Evolutionary conservation across 805 yeast species (phyloP).

Genomic region (Lachancea kluyveri): DNA sequence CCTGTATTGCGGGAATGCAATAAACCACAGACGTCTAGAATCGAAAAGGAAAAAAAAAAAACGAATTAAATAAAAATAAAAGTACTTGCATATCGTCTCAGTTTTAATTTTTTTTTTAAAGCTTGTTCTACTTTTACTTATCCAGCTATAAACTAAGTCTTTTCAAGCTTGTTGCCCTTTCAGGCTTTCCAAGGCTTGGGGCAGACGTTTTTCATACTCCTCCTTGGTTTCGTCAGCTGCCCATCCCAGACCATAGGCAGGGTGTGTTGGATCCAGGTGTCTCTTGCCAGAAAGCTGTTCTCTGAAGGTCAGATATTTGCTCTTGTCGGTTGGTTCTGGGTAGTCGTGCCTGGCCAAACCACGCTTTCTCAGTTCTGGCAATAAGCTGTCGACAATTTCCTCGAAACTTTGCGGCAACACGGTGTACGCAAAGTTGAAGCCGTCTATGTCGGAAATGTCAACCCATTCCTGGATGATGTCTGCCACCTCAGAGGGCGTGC

Average conservation of each 20-base stretch:
- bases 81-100: too few relatives aligned
- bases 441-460: slow-evolving; percentile 36
- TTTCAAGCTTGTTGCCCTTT: too few relatives aligned
- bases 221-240: slow-evolving; percentile 2
- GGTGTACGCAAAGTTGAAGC: slow-evolving; percentile 37
- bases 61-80: too few relatives aligned
- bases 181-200: slow-evolving; percentile 3
- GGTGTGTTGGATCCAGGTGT: slow-evolving; percentile 14
- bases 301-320: slow-evolving; percentile 27
- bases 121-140: too few relatives aligned
- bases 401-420: slow-evolving; percentile 33
- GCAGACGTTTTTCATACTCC: slow-evolving; percentile 7
- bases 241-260: slow-evolving; percentile 13
- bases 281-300: slow-evolving; percentile 31
- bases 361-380: slow-evolving; percentile 32
- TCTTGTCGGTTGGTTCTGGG: slow-evolving; percentile 22
- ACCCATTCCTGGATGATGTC: slow-evolving; percentile 37
- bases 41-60: too few relatives aligned
- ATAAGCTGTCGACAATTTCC: slow-evolving; percentile 32
- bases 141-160: too few relatives aligned
- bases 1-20: too few relatives aligned
- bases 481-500: slow-evolving; percentile 35
- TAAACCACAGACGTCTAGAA: too few relatives aligned
- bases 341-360: slow-evolving; percentile 35
- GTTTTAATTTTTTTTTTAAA: too few relatives aligned